phyloP scores from a whole-genome alignment of 768 basidiomycete genomes.

The Lentinula sp. region DNA sequence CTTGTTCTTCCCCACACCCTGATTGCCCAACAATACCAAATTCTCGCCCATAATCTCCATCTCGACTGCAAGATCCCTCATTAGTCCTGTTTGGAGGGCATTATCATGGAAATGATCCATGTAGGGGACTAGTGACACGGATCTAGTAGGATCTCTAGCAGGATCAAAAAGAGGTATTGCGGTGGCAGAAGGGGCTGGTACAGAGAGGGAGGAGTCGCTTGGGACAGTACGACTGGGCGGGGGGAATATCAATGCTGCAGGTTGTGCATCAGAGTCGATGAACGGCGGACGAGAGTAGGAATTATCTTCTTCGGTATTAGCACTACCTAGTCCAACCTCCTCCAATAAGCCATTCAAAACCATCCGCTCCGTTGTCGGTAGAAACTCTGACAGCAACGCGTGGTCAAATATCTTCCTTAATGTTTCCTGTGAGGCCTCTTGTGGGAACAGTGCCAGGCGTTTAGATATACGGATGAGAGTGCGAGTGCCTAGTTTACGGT shows the following conservation, averaged over 20 bases:
- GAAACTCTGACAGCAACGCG: slow-evolving; percentile 51
- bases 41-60: slow-evolving; percentile 58
- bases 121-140: slow-evolving; percentile 53
- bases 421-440: slow-evolving; percentile 26
- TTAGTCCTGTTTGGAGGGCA: slow-evolving; percentile 58
- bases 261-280: slow-evolving; percentile 18
- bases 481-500: slow-evolving; percentile 57
- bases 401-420: slow-evolving; percentile 41
- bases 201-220: slow-evolving; percentile 11
- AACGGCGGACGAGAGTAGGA: slow-evolving; percentile 41
- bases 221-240: slow-evolving; percentile 27
- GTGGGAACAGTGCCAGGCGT: slow-evolving; percentile 39
- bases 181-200: slow-evolving; percentile 16
- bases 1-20: slow-evolving; percentile 73
- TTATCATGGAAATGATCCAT: slow-evolving; percentile 73
- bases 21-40: slow-evolving; percentile 61
- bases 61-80: slow-evolving; percentile 62
- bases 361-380: slow-evolving; percentile 53
- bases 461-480: slow-evolving; percentile 50
- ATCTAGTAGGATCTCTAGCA: slow-evolving; percentile 46
- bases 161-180: slow-evolving; percentile 45
- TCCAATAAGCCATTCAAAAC: slow-evolving; percentile 45
- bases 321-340: slow-evolving; percentile 26
- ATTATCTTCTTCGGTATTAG: slow-evolving; percentile 34
- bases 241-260: slow-evolving; percentile 39